These are phyloP conservation scores for Capronia epimyces DNA, from an alignment of 2,329 filamentous ascomycete genomes.

Conservation along the genomic window DNA sequence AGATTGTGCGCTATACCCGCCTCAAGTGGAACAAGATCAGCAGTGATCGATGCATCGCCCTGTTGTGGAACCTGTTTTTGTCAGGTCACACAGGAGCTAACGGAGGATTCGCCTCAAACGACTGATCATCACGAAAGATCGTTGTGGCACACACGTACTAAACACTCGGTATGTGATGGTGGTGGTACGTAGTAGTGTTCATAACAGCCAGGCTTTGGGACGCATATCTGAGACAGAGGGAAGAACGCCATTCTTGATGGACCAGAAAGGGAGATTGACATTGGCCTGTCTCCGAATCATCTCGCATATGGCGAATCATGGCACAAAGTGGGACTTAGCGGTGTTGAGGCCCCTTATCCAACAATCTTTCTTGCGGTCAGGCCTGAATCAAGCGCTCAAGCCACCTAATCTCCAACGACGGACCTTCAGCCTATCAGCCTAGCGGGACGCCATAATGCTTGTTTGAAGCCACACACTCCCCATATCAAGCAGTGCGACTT, in stretches of 20 bases:
- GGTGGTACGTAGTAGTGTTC: too few relatives aligned
- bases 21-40: conserved; percentile 10
- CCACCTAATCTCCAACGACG: conserved; percentile 21
- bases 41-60: neutral
- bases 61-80: conserved; percentile 3
- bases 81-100: conserved; percentile 4
- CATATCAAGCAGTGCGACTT: conserved; percentile 11
- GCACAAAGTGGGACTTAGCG: neutral
- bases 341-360: neutral
- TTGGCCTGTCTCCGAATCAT: neutral
- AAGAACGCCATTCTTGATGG: neutral
- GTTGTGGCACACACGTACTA: too few relatives aligned
- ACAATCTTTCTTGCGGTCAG: neutral
- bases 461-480: conserved; percentile 17
- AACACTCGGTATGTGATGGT: neutral
- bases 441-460: conserved; percentile 19
- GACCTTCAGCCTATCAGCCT: conserved; percentile 19
- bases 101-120: conserved; percentile 11
- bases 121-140: neutral
- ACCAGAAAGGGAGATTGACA: conserved; percentile 1
- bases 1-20: neutral
- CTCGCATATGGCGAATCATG: conserved; percentile 16
- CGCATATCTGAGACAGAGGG: neutral
- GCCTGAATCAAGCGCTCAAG: neutral
- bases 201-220: neutral